Evolutionary conservation across 2,329 filamentous ascomycete species (phyloP).

Genomic region (Colletotrichum phormii): DNA sequence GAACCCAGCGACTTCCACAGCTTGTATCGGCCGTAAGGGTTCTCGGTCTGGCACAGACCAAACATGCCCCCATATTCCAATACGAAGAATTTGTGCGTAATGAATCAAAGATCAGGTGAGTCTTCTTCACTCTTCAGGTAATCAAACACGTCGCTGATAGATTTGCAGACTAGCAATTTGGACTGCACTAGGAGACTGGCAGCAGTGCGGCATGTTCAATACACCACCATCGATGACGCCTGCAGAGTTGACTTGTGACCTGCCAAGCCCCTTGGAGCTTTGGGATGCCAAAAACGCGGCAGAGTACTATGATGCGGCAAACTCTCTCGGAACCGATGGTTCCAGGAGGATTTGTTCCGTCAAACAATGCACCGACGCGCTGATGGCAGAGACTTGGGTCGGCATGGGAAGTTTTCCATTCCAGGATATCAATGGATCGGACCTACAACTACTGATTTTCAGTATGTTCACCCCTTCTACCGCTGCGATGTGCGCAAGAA

Average conservation of each 20-base stretch:
- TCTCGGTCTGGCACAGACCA: slow-evolving; percentile 33
- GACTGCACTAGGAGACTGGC: slow-evolving; percentile 43
- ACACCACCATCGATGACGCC: slow-evolving; percentile 39
- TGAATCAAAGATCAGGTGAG: slow-evolving; percentile 40
- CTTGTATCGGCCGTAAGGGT: slow-evolving; percentile 39
- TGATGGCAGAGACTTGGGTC: slow-evolving; percentile 38
- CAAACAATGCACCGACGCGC: slow-evolving; percentile 35
- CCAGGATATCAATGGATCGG: slow-evolving; percentile 25
- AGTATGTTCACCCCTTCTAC: neutral
- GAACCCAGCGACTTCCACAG: slow-evolving; percentile 36
- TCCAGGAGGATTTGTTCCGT: slow-evolving; percentile 25
- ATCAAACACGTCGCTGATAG: neutral
- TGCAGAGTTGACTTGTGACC: slow-evolving; percentile 41
- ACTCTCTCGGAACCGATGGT: neutral
- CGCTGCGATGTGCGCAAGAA: too few species aligned
- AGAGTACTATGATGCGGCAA: slow-evolving; percentile 36
- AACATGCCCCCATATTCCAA: slow-evolving; percentile 21
- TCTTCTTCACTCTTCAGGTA: neutral
- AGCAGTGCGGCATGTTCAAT: slow-evolving; percentile 43
- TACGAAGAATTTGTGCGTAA: slow-evolving; percentile 37
- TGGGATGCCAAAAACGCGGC: slow-evolving; percentile 41
- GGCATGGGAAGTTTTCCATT: slow-evolving; percentile 26
- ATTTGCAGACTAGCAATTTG: slow-evolving; percentile 39
- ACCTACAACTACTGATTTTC: slow-evolving; percentile 27
- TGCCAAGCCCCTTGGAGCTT: slow-evolving; percentile 40